Conservation (phyloP, 345 rosid genomes). For the Acer yangbiense region DNA sequence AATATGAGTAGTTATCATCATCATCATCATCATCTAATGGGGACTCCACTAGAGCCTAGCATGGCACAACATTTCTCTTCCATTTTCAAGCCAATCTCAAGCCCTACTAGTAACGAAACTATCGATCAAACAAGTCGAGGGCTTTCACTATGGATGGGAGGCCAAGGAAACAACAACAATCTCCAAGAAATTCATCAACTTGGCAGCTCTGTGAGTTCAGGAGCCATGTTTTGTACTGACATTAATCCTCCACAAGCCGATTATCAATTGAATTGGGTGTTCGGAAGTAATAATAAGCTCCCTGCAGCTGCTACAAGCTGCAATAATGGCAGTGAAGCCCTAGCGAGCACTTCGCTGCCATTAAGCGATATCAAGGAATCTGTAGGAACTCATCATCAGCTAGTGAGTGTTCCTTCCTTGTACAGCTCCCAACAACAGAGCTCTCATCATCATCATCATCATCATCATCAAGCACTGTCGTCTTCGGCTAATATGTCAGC, state of each 20-base stretch:
- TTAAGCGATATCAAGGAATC: constrained; percentile 33
- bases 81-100: constrained; percentile 55
- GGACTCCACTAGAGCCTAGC: constrained; percentile 37
- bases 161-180: constrained; percentile 34
- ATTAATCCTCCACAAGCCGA: constrained; percentile 36
- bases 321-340: constrained; percentile 16
- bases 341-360: constrained; percentile 40
- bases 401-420: constrained; percentile 71
- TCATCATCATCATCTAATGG: constrained; percentile 38
- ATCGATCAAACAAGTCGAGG: constrained; percentile 38
- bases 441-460: constrained; percentile 14
- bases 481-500: constrained; percentile 75
- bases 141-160: constrained; percentile 52
- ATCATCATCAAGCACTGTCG: constrained; percentile 28
- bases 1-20: constrained; percentile 30
- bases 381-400: constrained; percentile 24
- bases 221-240: constrained; percentile 24
- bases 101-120: constrained; percentile 22
- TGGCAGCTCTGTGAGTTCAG: constrained; percentile 29
- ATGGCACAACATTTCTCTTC: constrained; percentile 56
- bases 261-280: constrained; percentile 50
- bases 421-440: constrained; percentile 58
- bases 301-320: constrained; percentile 2
- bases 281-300: constrained; percentile 36
- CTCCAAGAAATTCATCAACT: constrained; percentile 42